Base-by-base conservation (phyloP, 805 yeast genomes). In the Wickerhamomyces bovis region DNA sequence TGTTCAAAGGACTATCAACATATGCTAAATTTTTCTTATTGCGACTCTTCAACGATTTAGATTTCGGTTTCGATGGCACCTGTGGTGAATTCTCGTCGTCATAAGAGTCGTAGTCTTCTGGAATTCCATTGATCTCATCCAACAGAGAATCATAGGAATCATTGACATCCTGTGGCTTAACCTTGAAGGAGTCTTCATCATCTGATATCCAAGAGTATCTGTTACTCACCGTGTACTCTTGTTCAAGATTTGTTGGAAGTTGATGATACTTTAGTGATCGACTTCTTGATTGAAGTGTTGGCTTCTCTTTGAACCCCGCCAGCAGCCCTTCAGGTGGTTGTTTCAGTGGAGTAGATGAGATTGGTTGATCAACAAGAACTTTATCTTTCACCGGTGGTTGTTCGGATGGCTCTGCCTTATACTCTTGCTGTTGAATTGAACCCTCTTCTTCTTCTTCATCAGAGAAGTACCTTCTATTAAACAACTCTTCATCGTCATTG, bases 121-220 rank as follows among this genome's bases (percentile, higher is more conserved):
- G 78, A 5, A 77, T 65, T 3, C 58, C 65, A 50, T 77, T 77
- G 41, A 73, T 75, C 56, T 77, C 82, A 51, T 76, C 81, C 19
- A 77, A 46, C 15, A 72, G 61, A 19, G 69, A 68, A n/a, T 72
- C 75, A 46, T 71, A 69, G 3, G 61, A 54, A 15, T 53, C 57
- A 28, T 50, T 60, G 16, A 47, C 52, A 19, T 51, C 55, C 33
- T 58, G 63, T n/a, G 51, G 55, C 10, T 52, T 21, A 53, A 62
- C 13, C 60, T 23, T 25, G 38, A 10, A 25, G 9, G 38, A 36
- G 58, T 56, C 42, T 62, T 63, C 57, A 47, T 65, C 58, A 57
- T 58, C 49, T 53, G 66, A 23, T 58, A 68, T 21, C 58, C 61
- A 56, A 1, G 57, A 50, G 33, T 58, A 58, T n/a, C 54, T 51